Evolutionary conservation across 768 basidiomycete genomes (phyloP), one percentile per base, ranked within the genome.

Genomic region (Boletales sp.): DNA sequence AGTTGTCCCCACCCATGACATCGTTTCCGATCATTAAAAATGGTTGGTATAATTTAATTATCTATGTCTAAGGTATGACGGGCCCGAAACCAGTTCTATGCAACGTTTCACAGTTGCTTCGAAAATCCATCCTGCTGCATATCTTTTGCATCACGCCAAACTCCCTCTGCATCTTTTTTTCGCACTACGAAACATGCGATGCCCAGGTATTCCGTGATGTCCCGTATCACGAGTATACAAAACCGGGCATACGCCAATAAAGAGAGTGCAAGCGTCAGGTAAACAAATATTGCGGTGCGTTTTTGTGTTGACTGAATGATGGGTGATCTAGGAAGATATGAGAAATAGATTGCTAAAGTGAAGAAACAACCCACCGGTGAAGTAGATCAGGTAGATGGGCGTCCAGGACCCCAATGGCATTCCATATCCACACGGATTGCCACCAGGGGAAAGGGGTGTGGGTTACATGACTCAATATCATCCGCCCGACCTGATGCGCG

Each of bases 171-270:
- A 56, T 92, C 90, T 77, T 83, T 89, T 73, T 90, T 94, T 47
- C 84, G 76, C 40, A 97, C 93, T 14, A 89, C 92, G 63, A 97
- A 93, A 72, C 93, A 97, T 2, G 92, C 95, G 59, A 97, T 92
- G 12, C 95, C 95, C 53, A 95, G 78, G 69, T 86, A 87, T 52
- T 93, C 81, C 49, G 92, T 95, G 69, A 97, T 91, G 56, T 94
- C 87, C 52, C 68, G 70, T 59, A 94, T 92, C 48, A 94, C 91
- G n/a, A 86, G 72, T 27, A 80, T 76, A 59, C 86, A 87, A 68
- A 94, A 94, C 39, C 86, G 78, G 21, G 76, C 81, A 59, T 91
- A 95, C 37, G 79, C 77, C 60, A 83, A 53, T 48, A 90, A 65
- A 4, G 92, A 87, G 32, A 92, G 59, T 2, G 73, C 69, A 31